Evolutionary conservation across 2,329 filamentous ascomycete species (phyloP).

Genomic region (Talaromyces atroroseus): DNA sequence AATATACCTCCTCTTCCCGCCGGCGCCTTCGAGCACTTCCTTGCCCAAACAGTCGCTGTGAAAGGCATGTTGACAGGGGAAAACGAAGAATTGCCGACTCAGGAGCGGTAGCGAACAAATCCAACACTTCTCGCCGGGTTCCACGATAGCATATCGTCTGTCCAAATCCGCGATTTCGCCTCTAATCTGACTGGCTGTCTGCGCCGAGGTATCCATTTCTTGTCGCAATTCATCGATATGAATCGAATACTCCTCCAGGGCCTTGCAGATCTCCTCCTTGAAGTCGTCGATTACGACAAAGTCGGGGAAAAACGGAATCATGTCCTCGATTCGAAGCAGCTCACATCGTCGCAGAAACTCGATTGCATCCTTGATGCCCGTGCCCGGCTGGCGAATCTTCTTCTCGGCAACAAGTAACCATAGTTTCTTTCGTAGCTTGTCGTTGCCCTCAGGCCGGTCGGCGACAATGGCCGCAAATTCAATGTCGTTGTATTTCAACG

Average conservation of each 20-base stretch:
- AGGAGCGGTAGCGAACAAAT: conserved; percentile 79
- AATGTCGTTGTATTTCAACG: conserved; percentile 80
- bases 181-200: conserved; percentile 86
- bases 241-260: conserved; percentile 86
- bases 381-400: conserved; percentile 73
- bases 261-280: conserved; percentile 94
- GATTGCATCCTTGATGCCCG: conserved; percentile 87
- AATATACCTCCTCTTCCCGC: conserved; percentile 72
- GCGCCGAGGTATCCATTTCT: conserved; percentile 92
- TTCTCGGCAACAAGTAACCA: conserved; percentile 95
- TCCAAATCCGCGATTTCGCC: conserved; percentile 81
- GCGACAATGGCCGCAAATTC: conserved; percentile 87
- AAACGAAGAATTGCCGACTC: conserved; percentile 93
- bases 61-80: conserved; percentile 96
- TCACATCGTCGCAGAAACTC: conserved; percentile 90
- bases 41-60: conserved; percentile 90
- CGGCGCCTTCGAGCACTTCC: conserved; percentile 76
- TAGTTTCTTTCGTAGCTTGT: conserved; percentile 79
- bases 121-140: conserved; percentile 92
- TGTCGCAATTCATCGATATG: conserved; percentile 82
- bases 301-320: conserved; percentile 97
- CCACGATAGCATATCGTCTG: conserved; percentile 88
- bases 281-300: conserved; percentile 99
- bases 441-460: conserved; percentile 71
- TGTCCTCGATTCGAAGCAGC: conserved; percentile 85